Conservation (phyloP, 345 rosid species). For the Camelina hispida region DNA sequence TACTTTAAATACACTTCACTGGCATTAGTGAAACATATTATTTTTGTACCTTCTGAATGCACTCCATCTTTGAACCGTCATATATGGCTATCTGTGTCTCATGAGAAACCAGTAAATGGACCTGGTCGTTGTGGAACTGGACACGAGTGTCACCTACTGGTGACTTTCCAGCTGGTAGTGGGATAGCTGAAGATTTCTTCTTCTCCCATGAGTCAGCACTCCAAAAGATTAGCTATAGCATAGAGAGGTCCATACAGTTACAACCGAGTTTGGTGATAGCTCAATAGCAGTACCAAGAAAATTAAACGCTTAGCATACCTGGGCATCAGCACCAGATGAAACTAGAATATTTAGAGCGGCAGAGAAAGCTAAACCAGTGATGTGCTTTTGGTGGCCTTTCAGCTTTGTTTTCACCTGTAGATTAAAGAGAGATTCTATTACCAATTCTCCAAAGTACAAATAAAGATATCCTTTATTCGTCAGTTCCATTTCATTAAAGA, state of each 20-base stretch:
- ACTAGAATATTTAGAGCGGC: conserved; percentile 62
- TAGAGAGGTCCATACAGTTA: background rate
- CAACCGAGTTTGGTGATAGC: conserved; percentile 20
- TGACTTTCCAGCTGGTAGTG: conserved; percentile 63
- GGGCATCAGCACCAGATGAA: conserved; percentile 92
- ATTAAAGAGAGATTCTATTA: conserved; percentile 26
- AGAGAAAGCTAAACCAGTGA: conserved; percentile 88
- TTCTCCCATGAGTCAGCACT: conserved; percentile 79
- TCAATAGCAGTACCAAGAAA: conserved; percentile 2
- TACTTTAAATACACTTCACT: background rate
- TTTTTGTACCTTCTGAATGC: conserved; percentile 61
- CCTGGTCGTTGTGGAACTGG: conserved; percentile 75
- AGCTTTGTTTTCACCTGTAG: conserved; percentile 71
- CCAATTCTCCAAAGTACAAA: conserved; percentile 8
- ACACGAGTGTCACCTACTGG: conserved; percentile 70
- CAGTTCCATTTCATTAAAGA: background rate
- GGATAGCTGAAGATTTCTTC: conserved; percentile 58
- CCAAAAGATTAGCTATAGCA: conserved; percentile 66
- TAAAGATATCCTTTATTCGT: background rate
- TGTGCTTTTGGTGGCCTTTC: conserved; percentile 74
- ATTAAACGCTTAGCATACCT: conserved; percentile 50
- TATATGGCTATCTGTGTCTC: conserved; percentile 79
- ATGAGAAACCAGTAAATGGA: conserved; percentile 65
- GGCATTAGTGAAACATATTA: background rate
- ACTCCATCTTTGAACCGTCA: conserved; percentile 75